Evolutionary conservation across 805 yeast genomes (phyloP).

Genomic region (Clavispora fructus): DNA sequence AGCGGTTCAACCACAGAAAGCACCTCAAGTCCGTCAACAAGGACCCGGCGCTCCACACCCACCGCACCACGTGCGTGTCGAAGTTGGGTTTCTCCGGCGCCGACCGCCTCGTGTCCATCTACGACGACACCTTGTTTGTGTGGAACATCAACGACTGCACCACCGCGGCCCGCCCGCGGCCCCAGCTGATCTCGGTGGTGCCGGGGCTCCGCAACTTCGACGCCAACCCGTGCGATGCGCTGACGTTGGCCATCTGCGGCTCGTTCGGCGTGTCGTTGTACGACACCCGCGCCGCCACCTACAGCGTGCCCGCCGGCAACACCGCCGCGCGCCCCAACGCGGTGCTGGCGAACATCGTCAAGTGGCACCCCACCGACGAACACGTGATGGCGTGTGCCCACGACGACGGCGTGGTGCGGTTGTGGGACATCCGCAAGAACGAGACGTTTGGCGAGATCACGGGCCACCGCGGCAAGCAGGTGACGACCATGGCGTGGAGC

Average conservation of each 20-base stretch:
- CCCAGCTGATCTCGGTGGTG: constrained; percentile 49
- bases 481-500: constrained; percentile 61
- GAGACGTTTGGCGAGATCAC: constrained; percentile 47
- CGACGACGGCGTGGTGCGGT: constrained; percentile 47
- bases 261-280: constrained; percentile 68
- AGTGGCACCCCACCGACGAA: constrained; percentile 61
- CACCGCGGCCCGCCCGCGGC: constrained; percentile 35
- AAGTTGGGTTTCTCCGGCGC: constrained; percentile 23
- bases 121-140: constrained; percentile 63
- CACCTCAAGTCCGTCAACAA: constrained; percentile 41
- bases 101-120: constrained; percentile 53
- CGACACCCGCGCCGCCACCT: constrained; percentile 55
- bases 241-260: constrained; percentile 61
- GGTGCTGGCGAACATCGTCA: constrained; percentile 38
- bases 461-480: constrained; percentile 48
- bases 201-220: constrained; percentile 51
- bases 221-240: constrained; percentile 40
- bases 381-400: constrained; percentile 64
- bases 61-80: constrained; percentile 21
- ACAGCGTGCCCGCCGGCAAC: constrained; percentile 23
- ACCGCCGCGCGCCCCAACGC: neutral
- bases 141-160: constrained; percentile 68
- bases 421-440: constrained; percentile 73
- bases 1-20: constrained; percentile 72
- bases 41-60: constrained; percentile 16